Base-by-base conservation (phyloP, 2,329 filamentous ascomycete species). In the Aspergillaceae sp. region DNA sequence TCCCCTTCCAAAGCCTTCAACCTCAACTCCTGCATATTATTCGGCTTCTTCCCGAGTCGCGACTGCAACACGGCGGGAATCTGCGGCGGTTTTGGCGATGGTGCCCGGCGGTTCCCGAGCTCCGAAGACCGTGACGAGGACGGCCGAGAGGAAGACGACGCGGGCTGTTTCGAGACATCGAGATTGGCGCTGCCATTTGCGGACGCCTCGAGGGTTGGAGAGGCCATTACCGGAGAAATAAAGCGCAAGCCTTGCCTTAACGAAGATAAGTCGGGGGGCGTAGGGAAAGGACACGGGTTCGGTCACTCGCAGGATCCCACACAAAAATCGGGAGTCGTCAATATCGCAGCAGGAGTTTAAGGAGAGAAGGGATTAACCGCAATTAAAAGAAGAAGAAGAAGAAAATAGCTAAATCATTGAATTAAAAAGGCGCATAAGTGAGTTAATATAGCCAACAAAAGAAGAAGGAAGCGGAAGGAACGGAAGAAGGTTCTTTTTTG, bases 1-100 rank as follows among this genome's bases (percentile, higher is more conserved):
- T 66, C 61, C 42, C 52, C 51, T 51, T 70, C 68, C 48, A 63
- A 53, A 42, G 53, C 51, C 48, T 57, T 54, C 42, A 58, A 52
- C 47, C 56, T 55, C 29, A 53, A 50, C 46, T 61, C 61, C 45
- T 64, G 60, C 33, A 49, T 41, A 27, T 46, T 57, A 29, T 48
- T 59, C 32, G 55, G 48, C 51, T 61, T 63, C 33, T 48, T 52
- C 19, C 51, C 57, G 2, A 49, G 34, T 43, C 48, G 51, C 7
- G 49, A 36, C 38, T 51, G 49, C 45, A 46, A 45, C 27, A 37
- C 52, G 40, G 47, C 4, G 36, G 51, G 29, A 36, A 36, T 29
- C 41, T 54, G 50, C 33, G 41, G 51, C 35, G 43, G 45, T 7
- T 46, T 29, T 26, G 43, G 30, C 30, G 30, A 46, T 32, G 47